phyloP scores from a whole-genome alignment of 2,329 filamentous ascomycete genomes.

The Rutstroemia sp. region DNA sequence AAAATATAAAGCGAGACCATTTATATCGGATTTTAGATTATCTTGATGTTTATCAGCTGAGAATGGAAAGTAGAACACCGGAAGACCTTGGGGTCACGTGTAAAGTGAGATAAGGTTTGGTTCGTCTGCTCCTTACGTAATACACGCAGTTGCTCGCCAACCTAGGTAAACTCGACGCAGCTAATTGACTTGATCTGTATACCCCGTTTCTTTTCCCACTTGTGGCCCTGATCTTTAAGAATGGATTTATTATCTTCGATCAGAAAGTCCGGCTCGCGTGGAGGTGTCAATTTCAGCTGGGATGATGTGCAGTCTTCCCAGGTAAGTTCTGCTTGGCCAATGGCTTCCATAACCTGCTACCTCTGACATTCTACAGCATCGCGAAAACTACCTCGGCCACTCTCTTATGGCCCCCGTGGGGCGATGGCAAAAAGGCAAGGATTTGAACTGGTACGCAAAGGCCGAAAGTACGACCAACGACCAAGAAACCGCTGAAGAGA shows the following conservation, averaged over 20 bases:
- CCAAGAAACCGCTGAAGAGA: slow-evolving; percentile 52
- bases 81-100: slow-evolving; percentile 26
- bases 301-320: slow-evolving; percentile 83
- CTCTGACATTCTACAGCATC: slow-evolving; percentile 42
- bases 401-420: slow-evolving; percentile 69
- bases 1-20: no score
- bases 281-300: slow-evolving; percentile 95
- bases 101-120: no score
- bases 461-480: slow-evolving; percentile 43
- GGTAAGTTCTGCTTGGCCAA: neutral
- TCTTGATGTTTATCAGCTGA: no score
- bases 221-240: neutral
- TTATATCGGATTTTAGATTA: no score
- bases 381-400: slow-evolving; percentile 77
- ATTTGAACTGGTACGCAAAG: slow-evolving; percentile 59
- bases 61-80: no score
- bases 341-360: neutral
- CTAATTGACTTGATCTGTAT: neutral
- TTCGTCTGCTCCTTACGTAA: no score
- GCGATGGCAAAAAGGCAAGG: slow-evolving; percentile 61
- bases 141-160: no score
- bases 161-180: neutral
- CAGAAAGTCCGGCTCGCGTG: slow-evolving; percentile 83
- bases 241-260: slow-evolving; percentile 96
- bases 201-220: no score